Evolutionary conservation across 352 stramenopile species (phyloP).

Genomic region (Aphanomyces astaci): DNA sequence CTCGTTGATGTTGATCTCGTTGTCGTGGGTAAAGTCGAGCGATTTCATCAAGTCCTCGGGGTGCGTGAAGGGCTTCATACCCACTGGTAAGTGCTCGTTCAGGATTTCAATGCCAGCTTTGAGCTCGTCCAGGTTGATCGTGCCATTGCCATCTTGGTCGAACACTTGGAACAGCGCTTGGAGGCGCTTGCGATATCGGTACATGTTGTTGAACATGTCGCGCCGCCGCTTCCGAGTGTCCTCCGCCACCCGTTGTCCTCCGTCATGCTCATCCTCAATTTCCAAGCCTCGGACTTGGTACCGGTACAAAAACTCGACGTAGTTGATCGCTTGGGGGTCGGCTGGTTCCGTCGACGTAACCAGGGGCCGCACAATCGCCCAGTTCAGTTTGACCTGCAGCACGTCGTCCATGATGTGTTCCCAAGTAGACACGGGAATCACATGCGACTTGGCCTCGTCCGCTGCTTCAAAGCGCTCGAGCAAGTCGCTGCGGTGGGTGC

Average conservation of each 20-base stretch:
- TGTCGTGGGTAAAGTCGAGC: constrained; percentile 80
- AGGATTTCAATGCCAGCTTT: constrained; percentile 71
- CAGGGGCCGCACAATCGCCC: constrained; percentile 61
- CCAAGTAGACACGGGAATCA: constrained; percentile 47
- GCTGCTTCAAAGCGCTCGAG: constrained; percentile 50
- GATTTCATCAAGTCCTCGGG: constrained; percentile 71
- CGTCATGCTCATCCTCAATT: too few species aligned
- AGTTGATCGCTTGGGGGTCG: constrained; percentile 59
- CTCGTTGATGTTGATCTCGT: constrained; percentile 87
- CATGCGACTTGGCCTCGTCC: constrained; percentile 36
- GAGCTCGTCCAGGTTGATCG: constrained; percentile 75
- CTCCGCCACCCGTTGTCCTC: too few species aligned
- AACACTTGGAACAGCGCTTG: constrained; percentile 76
- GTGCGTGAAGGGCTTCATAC: constrained; percentile 61
- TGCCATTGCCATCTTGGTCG: constrained; percentile 74
- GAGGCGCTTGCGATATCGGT: constrained; percentile 68
- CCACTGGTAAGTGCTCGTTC: constrained; percentile 63
- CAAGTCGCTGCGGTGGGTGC: constrained; percentile 61
- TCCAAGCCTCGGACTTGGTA: constrained; percentile 36
- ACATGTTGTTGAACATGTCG: constrained; percentile 63
- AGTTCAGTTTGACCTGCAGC: constrained; percentile 71
- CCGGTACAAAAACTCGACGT: constrained; percentile 59
- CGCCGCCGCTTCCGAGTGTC: background rate
- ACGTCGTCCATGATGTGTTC: constrained; percentile 64
- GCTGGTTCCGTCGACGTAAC: constrained; percentile 61